Base-by-base conservation (phyloP, 2,329 filamentous ascomycete genomes). In the Penicillium glabrum region DNA sequence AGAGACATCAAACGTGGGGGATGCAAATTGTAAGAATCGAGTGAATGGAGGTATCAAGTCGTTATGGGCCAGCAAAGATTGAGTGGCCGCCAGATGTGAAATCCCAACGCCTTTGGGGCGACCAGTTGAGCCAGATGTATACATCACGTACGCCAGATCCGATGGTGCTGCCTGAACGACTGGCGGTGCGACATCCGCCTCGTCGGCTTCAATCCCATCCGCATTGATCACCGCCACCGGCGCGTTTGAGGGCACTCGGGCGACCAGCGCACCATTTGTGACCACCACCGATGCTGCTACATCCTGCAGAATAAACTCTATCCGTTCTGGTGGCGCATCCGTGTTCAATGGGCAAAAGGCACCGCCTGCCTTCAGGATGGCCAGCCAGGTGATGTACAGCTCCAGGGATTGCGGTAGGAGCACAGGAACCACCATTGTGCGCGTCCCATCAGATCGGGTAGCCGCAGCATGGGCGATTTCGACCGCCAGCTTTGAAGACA, bases 1-100 rank as follows among this genome's bases (percentile, higher is more conserved):
- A 0, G 91, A 96, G 8, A 97, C 93, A 72, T 97, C 93, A 70
- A 97, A 97, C 0, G 92, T 96, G 1, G 93, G 91, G 3, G 91
- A 89, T 5, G 93, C 93, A 72, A 96, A 96, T 71, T 97, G 93
- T 1, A 97, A 82, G 71, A 97, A 96, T 46, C 91, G 84, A 16
- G 80, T 79, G 69, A 96, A 96, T 0, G 52, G 39, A 2, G 93
- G 93, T 41, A 97, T 87, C 65, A 93, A 86, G 46, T 78, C 81
- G 67, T 96, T 82, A 69, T 97, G 93, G 2, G 91, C 90, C 44
- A 96, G 80, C 8, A 97, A 75, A 55, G 89, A 91, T 71, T 96
- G 93, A 0, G 90, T 89, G 8, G 83, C 91, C 16, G 93, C 90
- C 27, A 80, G 77, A 75, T 97, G 93, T 29, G 91, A 91, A 29